These are phyloP conservation scores for Geotrichum carabidarum DNA, from an alignment of 1,139 yeast species.

Conservation along the genomic window DNA sequence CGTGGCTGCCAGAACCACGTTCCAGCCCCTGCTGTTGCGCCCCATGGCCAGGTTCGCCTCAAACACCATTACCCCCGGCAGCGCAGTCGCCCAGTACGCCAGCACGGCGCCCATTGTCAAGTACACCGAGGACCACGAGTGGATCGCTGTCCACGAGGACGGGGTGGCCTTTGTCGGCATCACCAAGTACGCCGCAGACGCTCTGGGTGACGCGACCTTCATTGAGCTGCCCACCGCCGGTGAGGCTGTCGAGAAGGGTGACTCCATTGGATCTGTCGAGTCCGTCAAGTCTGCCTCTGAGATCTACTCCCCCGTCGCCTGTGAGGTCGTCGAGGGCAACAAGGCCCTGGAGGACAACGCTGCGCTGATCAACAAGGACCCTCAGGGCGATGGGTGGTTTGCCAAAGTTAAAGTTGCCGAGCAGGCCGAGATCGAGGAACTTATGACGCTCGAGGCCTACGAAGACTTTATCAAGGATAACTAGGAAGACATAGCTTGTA, in stretches of 20 bases:
- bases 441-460: slow-evolving; percentile 57
- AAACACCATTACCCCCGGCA: slow-evolving; percentile 49
- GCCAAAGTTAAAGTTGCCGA: slow-evolving; percentile 61
- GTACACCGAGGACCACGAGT: slow-evolving; percentile 90
- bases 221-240: slow-evolving; percentile 85
- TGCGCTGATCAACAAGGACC: slow-evolving; percentile 75
- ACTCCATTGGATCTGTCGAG: slow-evolving; percentile 87
- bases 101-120: slow-evolving; percentile 42
- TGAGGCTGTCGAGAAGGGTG: slow-evolving; percentile 62
- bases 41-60: slow-evolving; percentile 23
- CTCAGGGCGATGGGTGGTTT: slow-evolving; percentile 92
- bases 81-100: slow-evolving; percentile 51
- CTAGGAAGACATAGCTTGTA: slow-evolving; percentile 12
- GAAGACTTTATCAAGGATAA: slow-evolving; percentile 50
- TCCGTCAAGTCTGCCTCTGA: slow-evolving; percentile 93
- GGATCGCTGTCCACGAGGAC: slow-evolving; percentile 84
- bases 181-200: slow-evolving; percentile 92
- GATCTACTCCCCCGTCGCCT: slow-evolving; percentile 81
- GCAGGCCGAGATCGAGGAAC: slow-evolving; percentile 40
- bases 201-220: slow-evolving; percentile 95
- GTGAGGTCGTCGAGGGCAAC: slow-evolving; percentile 72
- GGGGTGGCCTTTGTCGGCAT: slow-evolving; percentile 82
- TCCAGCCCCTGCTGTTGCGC: neutral
- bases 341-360: slow-evolving; percentile 63
- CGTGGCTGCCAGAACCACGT: neutral